Base-by-base conservation (phyloP, 2,329 filamentous ascomycete species). In the Pestalotiopsis sp. region DNA sequence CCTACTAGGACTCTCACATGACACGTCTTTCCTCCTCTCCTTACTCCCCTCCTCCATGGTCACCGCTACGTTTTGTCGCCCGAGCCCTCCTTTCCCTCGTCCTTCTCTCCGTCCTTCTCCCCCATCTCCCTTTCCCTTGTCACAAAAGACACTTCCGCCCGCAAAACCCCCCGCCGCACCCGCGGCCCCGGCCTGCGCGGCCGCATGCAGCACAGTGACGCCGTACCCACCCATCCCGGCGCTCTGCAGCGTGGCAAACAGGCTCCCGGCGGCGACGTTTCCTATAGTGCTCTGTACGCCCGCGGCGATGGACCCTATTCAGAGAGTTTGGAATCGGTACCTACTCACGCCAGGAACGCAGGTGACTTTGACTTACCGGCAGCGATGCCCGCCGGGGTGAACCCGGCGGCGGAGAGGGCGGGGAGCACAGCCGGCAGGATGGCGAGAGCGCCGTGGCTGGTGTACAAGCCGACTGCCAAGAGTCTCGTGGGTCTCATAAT, bases 201-300 rank as follows among this genome's bases (percentile, higher is more conserved):
- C 40, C 26, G 40, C 22, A 20, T 64, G 24, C 3, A 64, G 17
- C 17, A 48, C 24, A 1, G 39, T 20, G 13, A 14, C 61, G 2
- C 61, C 61, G 2, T 14, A 14, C 1, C 79, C 79, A 0, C 73
- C 77, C 2, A 70, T 70, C 0, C 66, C 78, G 0, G 77, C 78
- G 56, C 77, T 79, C 70, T 79, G 75, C 0, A 79, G 70, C 2
- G 65, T 73, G 1, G 79, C 75, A 24, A 80, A 79, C 1, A 71
- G 0, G 5, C 74, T 70, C 0, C 68, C 64, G 0, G 71, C 72
- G 0, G 20, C 70, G 3, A 79, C 75, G 24, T 70, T 78, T 1
- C 78, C 78, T 0, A 78, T 74, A 1, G 52, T 39, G 10, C 71
- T 71, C n/a, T 80, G 78, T 0, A 71, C 55, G 0, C 57, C 67